These are phyloP conservation scores for Fusarium cyanostomum DNA, from an alignment of 2,329 filamentous ascomycete genomes.

Conservation along the genomic window DNA sequence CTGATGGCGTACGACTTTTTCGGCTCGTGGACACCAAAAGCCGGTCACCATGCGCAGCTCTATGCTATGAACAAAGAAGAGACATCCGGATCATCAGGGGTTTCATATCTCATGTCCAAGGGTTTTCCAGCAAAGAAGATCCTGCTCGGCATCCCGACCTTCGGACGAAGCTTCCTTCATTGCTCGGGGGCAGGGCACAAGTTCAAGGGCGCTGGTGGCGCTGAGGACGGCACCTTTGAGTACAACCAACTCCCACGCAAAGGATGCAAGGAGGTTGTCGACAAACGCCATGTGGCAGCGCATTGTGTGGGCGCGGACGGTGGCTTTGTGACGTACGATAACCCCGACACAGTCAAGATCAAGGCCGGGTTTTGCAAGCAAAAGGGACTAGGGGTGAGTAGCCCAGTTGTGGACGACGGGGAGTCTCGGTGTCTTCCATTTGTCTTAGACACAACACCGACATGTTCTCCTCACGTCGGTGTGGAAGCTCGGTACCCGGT, in stretches of 20 bases:
- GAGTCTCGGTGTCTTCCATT: conserved; percentile 18
- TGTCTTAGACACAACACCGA: conserved; percentile 21
- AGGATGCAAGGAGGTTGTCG: conserved; percentile 71
- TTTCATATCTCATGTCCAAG: conserved; percentile 71
- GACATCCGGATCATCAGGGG: conserved; percentile 71
- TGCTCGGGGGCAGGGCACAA: conserved; percentile 71
- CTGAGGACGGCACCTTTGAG: conserved; percentile 74
- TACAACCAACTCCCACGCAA: conserved; percentile 74
- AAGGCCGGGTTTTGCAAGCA: conserved; percentile 80
- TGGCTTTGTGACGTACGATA: conserved; percentile 84
- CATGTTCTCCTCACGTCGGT: conserved; percentile 16
- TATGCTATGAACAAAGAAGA: conserved; percentile 69
- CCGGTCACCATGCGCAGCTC: conserved; percentile 81
- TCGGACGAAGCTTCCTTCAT: conserved; percentile 78
- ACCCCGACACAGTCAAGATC: conserved; percentile 76
- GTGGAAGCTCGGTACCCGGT: conserved; percentile 2
- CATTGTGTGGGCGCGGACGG: conserved; percentile 78
- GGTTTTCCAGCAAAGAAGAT: conserved; percentile 77
- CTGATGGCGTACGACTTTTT: conserved; percentile 84
- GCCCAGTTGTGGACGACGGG: conserved; percentile 12
- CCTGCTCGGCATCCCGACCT: conserved; percentile 78
- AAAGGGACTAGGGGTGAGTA: conserved; percentile 71
- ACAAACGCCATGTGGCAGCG: conserved; percentile 73
- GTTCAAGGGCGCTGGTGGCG: conserved; percentile 64
- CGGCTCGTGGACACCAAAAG: conserved; percentile 72